phyloP scores from a whole-genome alignment of 805 yeast genomes.

The Huiozyma sinensis region DNA sequence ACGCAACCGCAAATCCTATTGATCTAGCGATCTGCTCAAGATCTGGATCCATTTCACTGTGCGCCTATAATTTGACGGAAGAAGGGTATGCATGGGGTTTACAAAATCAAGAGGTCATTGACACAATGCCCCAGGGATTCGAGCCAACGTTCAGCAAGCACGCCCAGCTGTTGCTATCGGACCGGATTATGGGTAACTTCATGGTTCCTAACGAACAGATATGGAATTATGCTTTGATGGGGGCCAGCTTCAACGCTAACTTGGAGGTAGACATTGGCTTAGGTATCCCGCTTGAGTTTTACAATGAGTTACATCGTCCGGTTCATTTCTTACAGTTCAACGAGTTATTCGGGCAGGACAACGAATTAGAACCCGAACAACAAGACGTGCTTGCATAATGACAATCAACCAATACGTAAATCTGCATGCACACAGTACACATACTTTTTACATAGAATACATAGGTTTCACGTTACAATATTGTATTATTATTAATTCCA shows the following conservation, averaged over 20 bases:
- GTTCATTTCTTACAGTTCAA: constrained; percentile 71
- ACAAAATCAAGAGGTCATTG: constrained; percentile 43
- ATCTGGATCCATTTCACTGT: constrained; percentile 74
- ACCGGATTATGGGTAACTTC: constrained; percentile 67
- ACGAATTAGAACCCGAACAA: constrained; percentile 52
- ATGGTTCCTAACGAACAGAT: constrained; percentile 72
- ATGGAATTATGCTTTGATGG: constrained; percentile 89
- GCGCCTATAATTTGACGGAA: constrained; percentile 49
- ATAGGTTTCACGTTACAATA: too few species aligned
- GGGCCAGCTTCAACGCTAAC: constrained; percentile 69
- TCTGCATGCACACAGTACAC: too few species aligned
- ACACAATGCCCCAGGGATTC: constrained; percentile 57
- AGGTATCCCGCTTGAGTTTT: constrained; percentile 73
- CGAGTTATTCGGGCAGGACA: constrained; percentile 43
- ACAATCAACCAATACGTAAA: too few species aligned
- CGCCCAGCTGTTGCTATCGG: constrained; percentile 66
- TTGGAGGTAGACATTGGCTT: constrained; percentile 51
- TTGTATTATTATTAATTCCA: too few species aligned
- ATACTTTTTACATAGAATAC: too few species aligned
- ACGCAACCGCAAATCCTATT: constrained; percentile 33
- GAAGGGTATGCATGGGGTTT: constrained; percentile 76
- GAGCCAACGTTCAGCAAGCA: constrained; percentile 45
- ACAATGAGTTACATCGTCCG: constrained; percentile 81
- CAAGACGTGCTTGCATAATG: constrained; percentile 47
- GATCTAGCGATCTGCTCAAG: constrained; percentile 61